Evolutionary conservation across 2,329 filamentous ascomycete species (phyloP), one percentile per base, ranked within the genome.

Genomic region (Fusarium graminum): DNA sequence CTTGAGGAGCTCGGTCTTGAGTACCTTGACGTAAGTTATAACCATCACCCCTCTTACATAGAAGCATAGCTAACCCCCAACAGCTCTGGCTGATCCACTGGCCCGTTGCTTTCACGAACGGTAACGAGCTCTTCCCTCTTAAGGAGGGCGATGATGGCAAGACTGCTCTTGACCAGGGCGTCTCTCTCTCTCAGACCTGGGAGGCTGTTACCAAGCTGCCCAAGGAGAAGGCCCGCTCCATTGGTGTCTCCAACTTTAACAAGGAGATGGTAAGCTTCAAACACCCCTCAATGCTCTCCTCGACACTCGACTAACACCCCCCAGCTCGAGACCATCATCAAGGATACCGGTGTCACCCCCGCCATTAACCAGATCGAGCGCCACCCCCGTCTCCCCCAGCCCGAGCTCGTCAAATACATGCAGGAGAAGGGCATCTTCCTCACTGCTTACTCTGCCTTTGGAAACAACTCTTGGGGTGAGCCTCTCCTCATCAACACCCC

Each of bases 241-340:
- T 92, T 69, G 90, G 89, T 74, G 88, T 92, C 66, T 91, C 89
- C 77, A 92, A 92, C 83, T 92, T 91, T 73, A 85, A 82, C 73
- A 86, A 90, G 75, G 84, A 85, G 76, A 77, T 80, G 67, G 77
- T 76, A 74, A 34, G 75, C 67, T 17, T 30, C 19, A 3, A 3
- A 22, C 42, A 28, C 34, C 14, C 17, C n/a, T 17, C 22, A 6
- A 12, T 2, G 36, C 14, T 16, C 7, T 4, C 16, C 5, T 11
- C 8, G 28, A 12, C 43, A 17, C n/a, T 67, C 17, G 42, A 29
- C 46, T 56, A 36, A 67, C 59, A 22, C 46, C 25, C 3, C 12
- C 16, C n/a, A 76, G 79, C 77, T 89, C 70, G 81, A 89, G 72
- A 80, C 81, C 47, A 73, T 89, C 70, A 82, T 87, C 75, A 80